Evolutionary conservation across 768 basidiomycete species (phyloP), one percentile per base, ranked within the genome.

Genomic region (Clathrus columnatus): DNA sequence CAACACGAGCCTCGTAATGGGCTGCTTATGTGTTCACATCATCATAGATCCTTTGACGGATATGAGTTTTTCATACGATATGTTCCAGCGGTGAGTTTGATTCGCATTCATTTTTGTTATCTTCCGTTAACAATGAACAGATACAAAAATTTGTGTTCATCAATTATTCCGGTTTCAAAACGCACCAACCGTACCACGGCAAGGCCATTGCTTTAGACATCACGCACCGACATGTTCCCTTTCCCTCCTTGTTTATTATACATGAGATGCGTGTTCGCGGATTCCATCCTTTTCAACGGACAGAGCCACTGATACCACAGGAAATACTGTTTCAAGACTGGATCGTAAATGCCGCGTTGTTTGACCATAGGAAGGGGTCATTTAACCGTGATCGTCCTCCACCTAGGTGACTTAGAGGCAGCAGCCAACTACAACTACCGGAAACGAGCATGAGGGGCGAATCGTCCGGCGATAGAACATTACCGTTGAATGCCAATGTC

Each of bases 261-360:
- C 70, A 71, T 45, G 69, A 73, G 59, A 68, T 69, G 66, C 68
- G 70, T 10, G 68, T 69, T 50, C 68, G 66, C 36, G 69, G 62
- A 18, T 63, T 56, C 44, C 30, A 66, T 51, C 69, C 67, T 42
- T 72, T 71, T 51, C 2, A 7, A 55, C 63, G 64, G 21, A 11
- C 57, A 24, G 27, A 3, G 48, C 66, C 59, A 21, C 20, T 2
- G 36, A 41, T 67, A 0, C 59, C 64, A 23, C 42, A 52, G 55
- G 54, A 63, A 28, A 53, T 41, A 43, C 50, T 48, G 23, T 64
- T 62, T 62, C 66, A 69, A 63, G 64, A 70, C 44, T 68, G 66
- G 67, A 61, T 68, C 26, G 29, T 30, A 23, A 60, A 50, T 28
- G 46, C 57, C 5, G 57, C 29, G 41, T 56, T 63, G 16, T 57